phyloP scores from a whole-genome alignment of 208 protist species.

The Leishmania mexicana region DNA sequence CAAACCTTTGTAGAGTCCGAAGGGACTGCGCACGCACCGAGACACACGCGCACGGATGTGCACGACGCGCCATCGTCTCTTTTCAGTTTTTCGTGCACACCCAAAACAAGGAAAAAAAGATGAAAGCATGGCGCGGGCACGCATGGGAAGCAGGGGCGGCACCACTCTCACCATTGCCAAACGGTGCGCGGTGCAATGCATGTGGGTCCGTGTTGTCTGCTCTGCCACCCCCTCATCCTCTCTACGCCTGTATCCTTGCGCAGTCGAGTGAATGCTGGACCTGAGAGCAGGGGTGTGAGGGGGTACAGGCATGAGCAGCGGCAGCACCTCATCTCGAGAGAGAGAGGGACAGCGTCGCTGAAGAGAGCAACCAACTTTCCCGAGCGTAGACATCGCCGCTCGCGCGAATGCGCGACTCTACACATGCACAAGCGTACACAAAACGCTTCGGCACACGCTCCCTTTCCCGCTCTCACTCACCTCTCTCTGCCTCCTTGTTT shows the following conservation, averaged over 20 bases:
- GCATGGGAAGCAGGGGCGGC: background rate
- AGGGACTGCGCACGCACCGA: background rate
- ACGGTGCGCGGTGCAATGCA: background rate
- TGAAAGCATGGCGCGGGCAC: background rate
- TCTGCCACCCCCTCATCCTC: background rate
- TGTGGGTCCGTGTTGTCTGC: background rate
- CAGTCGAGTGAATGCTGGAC: background rate
- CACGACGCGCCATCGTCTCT: background rate
- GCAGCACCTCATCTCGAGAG: background rate
- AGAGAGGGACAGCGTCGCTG: background rate
- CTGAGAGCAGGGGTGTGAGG: background rate
- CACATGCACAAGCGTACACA: background rate
- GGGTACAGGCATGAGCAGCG: background rate
- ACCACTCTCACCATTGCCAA: background rate
- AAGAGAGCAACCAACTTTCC: background rate
- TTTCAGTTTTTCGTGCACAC: background rate
- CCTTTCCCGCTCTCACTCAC: background rate
- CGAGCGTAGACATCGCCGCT: background rate
- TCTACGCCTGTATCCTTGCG: background rate
- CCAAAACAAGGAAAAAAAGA: background rate
- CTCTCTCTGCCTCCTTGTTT: background rate
- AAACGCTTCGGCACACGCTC: background rate
- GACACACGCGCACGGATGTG: background rate
- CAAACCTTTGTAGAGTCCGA: too few species aligned
- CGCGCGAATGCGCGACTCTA: background rate